These are phyloP conservation scores for Thuidium tamariscinum DNA, from an alignment of 225 moss, liverwort and hornwort genomes.

Conservation along the genomic window DNA sequence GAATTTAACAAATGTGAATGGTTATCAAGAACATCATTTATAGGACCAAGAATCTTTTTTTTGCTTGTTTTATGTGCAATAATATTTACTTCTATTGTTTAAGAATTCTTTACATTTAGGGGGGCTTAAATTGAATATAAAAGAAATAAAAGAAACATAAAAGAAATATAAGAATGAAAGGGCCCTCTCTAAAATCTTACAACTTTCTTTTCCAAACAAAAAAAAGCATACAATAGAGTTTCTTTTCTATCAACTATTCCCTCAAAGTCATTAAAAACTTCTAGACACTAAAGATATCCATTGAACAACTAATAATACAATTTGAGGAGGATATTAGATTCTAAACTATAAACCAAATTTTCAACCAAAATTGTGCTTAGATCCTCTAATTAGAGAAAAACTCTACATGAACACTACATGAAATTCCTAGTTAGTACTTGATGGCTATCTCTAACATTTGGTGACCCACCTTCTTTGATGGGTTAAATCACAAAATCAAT, in stretches of 20 bases:
- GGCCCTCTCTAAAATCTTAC: background rate
- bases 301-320: no score
- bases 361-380: background rate
- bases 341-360: background rate
- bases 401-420: accelerated
- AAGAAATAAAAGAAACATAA: no score
- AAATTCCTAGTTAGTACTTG: background rate
- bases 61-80: background rate
- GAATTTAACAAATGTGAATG: background rate
- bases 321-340: no score
- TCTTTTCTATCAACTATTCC: background rate
- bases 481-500: background rate
- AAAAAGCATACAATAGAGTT: background rate
- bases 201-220: background rate
- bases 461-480: background rate
- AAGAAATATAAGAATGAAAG: accelerated
- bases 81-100: background rate
- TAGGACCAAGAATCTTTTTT: background rate
- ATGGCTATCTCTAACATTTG: background rate
- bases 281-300: background rate
- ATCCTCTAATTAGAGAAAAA: background rate
- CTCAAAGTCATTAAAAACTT: background rate
- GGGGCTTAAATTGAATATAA: accelerated
- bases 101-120: accelerated
- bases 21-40: background rate